Evolutionary conservation across 2,329 filamentous ascomycete species (phyloP).

Genomic region (Fusarium tanahbumbuense): DNA sequence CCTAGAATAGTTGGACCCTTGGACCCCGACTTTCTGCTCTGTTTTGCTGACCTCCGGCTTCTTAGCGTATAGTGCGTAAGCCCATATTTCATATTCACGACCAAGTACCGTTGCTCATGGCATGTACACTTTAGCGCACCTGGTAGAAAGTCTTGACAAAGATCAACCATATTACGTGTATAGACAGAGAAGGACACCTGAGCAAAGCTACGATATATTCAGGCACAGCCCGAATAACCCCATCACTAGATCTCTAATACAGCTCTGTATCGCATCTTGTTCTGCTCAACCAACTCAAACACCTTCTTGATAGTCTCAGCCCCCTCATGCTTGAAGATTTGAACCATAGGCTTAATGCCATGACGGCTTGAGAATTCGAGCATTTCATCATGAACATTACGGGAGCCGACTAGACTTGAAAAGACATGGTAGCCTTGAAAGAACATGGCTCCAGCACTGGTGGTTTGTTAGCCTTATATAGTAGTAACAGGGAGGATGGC

Average conservation of each 20-base stretch:
- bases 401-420: constrained; percentile 10
- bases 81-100: too few relatives aligned
- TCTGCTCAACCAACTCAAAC: background rate
- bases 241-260: background rate
- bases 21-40: too few relatives aligned
- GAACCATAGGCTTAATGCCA: constrained; percentile 2
- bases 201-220: background rate
- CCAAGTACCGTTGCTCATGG: too few relatives aligned
- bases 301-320: background rate
- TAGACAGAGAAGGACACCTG: background rate
- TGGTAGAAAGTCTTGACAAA: background rate
- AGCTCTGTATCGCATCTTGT: constrained; percentile 20
- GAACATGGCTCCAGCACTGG: constrained; percentile 9
- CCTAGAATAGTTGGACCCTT: too few relatives aligned
- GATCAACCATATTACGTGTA: background rate
- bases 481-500: accelerated
- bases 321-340: constrained; percentile 12
- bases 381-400: constrained; percentile 11
- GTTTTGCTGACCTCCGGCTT: too few relatives aligned
- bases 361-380: constrained; percentile 5
- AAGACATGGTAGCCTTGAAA: constrained; percentile 12
- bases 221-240: accelerated
- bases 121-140: background rate
- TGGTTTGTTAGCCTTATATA: background rate
- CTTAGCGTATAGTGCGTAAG: too few relatives aligned